Conservation (phyloP, 495 filamentous ascomycete genomes). For the Talaromyces ruber region DNA sequence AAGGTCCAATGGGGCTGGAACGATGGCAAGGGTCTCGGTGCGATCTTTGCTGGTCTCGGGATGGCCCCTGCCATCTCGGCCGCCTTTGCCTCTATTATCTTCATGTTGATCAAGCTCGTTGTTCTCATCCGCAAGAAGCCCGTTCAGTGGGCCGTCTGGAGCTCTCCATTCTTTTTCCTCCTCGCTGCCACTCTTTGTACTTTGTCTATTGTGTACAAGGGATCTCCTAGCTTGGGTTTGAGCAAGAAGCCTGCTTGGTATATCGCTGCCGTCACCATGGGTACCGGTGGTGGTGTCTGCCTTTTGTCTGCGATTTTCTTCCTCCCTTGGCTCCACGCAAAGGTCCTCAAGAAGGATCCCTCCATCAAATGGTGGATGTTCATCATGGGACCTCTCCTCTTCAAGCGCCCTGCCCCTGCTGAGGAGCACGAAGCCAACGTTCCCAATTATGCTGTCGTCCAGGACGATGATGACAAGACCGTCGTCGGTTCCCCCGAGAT, state of each 20-base stretch:
- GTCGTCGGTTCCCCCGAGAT: conserved; percentile 16
- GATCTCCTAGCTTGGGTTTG: conserved; percentile 46
- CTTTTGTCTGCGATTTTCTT: conserved; percentile 50
- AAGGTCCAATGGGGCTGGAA: conserved; percentile 59
- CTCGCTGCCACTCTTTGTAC: conserved; percentile 49
- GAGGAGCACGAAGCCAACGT: conserved; percentile 36
- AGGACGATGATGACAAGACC: conserved; percentile 28
- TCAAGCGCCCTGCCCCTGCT: conserved; percentile 32
- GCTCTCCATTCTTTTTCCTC: conserved; percentile 50
- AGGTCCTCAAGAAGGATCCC: conserved; percentile 46
- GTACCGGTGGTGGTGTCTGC: conserved; percentile 40
- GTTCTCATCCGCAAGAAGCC: conserved; percentile 51
- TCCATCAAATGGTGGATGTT: conserved; percentile 45
- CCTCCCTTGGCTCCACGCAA: conserved; percentile 46
- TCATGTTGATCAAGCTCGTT: conserved; percentile 51
- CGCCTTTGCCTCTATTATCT: conserved; percentile 47
- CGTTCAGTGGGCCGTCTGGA: conserved; percentile 47
- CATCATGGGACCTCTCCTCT: conserved; percentile 43
- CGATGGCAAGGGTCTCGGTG: conserved; percentile 47
- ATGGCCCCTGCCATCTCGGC: conserved; percentile 53
- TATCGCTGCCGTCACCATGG: conserved; percentile 47
- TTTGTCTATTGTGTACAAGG: conserved; percentile 57
- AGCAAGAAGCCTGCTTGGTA: conserved; percentile 48
- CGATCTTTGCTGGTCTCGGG: conserved; percentile 51
- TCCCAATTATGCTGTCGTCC: conserved; percentile 45